Evolutionary conservation across 768 basidiomycete genomes (phyloP).

Genomic region (Russula emetica): DNA sequence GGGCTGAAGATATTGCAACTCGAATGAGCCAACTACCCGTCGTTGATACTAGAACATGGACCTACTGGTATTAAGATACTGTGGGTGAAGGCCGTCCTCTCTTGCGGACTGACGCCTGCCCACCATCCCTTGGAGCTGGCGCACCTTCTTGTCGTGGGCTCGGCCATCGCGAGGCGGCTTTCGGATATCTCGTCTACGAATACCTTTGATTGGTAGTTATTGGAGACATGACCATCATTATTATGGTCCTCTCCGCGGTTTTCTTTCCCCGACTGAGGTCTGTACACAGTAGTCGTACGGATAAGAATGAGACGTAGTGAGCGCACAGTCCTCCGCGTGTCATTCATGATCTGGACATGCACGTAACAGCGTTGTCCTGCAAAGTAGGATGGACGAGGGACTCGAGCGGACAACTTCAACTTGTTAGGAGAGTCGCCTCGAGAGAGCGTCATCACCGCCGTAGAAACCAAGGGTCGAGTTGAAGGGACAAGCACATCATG

Average conservation of each 20-base stretch:
- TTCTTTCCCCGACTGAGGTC: constrained; percentile 44
- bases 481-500: constrained; percentile 56
- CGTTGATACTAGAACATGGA: constrained; percentile 16
- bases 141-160: constrained; percentile 57
- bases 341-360: constrained; percentile 60
- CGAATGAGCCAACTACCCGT: neutral
- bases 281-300: constrained; percentile 64
- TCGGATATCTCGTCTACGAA: constrained; percentile 61
- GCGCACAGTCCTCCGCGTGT: constrained; percentile 64
- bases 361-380: constrained; percentile 77
- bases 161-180: constrained; percentile 60
- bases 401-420: constrained; percentile 57
- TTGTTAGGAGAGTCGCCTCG: constrained; percentile 49
- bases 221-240: constrained; percentile 42
- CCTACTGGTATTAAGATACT: constrained; percentile 72
- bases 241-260: constrained; percentile 28
- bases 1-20: constrained; percentile 40
- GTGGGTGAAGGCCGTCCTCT: constrained; percentile 60
- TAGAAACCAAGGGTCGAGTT: constrained; percentile 53
- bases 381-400: constrained; percentile 75
- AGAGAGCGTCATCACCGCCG: constrained; percentile 51
- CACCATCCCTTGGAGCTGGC: constrained; percentile 88
- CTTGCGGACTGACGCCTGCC: constrained; percentile 68
- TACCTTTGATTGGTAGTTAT: constrained; percentile 61
- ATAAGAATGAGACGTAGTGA: constrained; percentile 57